Conservation (phyloP, 768 basidiomycete genomes). For the Boletus rubescentipes region DNA sequence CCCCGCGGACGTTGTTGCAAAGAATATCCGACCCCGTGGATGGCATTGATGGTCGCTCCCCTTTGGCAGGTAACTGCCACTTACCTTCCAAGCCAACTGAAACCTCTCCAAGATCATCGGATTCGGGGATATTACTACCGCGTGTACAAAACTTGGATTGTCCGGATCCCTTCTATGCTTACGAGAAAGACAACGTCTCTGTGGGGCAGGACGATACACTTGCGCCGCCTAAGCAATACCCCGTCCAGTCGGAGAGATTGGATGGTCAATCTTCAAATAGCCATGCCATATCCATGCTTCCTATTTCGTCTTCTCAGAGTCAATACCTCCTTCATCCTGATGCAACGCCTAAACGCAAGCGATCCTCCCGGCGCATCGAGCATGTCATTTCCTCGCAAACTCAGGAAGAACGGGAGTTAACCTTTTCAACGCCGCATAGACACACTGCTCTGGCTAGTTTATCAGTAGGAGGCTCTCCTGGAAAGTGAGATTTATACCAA, state of each 20-base stretch:
- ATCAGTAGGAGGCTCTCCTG: not conserved
- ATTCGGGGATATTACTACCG: not conserved
- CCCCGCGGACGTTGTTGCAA: constrained; percentile 17
- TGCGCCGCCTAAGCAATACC: not conserved
- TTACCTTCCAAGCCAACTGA: not conserved
- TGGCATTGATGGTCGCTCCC: not conserved
- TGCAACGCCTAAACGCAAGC: constrained; percentile 36
- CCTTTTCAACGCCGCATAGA: constrained; percentile 6
- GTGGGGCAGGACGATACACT: not conserved
- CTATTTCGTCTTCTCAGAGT: constrained; percentile 32
- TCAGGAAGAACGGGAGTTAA: constrained; percentile 32
- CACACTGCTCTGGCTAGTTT: not conserved
- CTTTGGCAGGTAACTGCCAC: not conserved
- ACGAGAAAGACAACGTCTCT: not conserved
- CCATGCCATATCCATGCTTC: constrained; percentile 8
- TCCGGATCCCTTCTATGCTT: constrained; percentile 1
- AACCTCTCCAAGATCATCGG: not conserved
- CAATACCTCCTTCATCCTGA: constrained; percentile 33
- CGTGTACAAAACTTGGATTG: not conserved
- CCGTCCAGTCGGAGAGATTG: not conserved
- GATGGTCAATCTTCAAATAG: constrained; percentile 1
- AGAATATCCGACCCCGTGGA: not conserved
- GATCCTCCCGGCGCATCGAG: constrained; percentile 24
- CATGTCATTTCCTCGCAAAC: constrained; percentile 33
- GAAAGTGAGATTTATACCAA: constrained; percentile 18